Evolutionary conservation across 345 rosid species (phyloP).

Genomic region (Euclidium syriacum): DNA sequence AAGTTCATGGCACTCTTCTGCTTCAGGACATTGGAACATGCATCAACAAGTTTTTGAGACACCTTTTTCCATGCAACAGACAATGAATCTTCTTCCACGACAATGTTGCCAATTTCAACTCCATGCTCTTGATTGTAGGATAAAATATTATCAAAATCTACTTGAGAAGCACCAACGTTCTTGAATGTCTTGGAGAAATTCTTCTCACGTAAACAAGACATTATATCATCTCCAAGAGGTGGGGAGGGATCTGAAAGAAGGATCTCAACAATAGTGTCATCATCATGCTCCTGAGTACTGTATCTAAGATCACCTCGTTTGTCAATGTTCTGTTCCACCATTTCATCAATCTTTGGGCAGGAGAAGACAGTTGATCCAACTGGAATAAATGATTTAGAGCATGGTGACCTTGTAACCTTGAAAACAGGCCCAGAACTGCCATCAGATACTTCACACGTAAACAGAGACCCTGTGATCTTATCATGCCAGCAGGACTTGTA

Average conservation of each 20-base stretch:
- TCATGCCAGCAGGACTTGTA: conserved; percentile 98
- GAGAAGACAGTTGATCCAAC: conserved; percentile 52
- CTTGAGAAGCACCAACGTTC: conserved; percentile 31
- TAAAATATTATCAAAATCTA: conserved; percentile 20
- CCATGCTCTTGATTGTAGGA: conserved; percentile 24
- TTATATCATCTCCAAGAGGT: conserved; percentile 57
- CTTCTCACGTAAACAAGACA: conserved; percentile 46
- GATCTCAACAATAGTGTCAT: conserved; percentile 42
- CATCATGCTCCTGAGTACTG: conserved; percentile 38
- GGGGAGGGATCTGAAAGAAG: conserved; percentile 67
- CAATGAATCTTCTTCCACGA: conserved; percentile 67
- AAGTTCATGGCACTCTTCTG: conserved; percentile 42
- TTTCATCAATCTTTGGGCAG: conserved; percentile 31
- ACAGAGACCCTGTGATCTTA: conserved; percentile 85
- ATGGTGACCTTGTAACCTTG: conserved; percentile 73
- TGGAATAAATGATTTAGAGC: conserved; percentile 60
- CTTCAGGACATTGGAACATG: conserved; percentile 42
- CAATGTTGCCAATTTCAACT: conserved; percentile 70
- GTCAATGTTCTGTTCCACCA: conserved; percentile 31
- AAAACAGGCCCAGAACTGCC: conserved; percentile 92
- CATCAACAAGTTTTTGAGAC: conserved; percentile 57
- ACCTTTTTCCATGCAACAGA: conserved; percentile 71
- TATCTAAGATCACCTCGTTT: conserved; percentile 24
- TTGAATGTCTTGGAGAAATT: conserved; percentile 23
- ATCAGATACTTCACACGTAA: conserved; percentile 73